Evolutionary conservation across 176 grass and related monocot genomes (phyloP), one percentile per base, ranked within the genome.

Genomic region (Avena sativa): DNA sequence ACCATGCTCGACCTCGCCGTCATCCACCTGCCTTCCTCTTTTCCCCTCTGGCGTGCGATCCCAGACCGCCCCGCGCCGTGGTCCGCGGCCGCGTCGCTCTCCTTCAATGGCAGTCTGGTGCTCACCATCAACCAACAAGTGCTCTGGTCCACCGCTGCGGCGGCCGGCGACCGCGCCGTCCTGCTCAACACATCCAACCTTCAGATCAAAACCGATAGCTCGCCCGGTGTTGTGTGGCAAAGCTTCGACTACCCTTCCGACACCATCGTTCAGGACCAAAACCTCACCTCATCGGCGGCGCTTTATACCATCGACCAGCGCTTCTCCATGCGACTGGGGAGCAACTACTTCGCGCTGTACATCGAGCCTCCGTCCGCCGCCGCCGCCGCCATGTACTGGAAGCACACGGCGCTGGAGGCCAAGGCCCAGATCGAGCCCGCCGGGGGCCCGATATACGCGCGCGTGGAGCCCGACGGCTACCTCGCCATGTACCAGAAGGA

Each of bases 171-270:
- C 61, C 86, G 75, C 62, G 88, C 89, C 74, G 66, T 96, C 53
- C 88, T 98, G 82, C 90, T 96, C 71, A 90, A 88, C 83, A 94
- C 97, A 20, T 98, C 97, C 64, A 92, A 94, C 86, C 92, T 98
- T 15, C 97, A 96, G 86, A 85, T 98, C 89, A 89, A 74, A 21
- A 94, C 77, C 75, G 48, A 26, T 19, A 5, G 32, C 5, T 36
- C 84, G 25, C 6, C 47, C 26, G 3, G 48, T 8, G 79, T 87
- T 5, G 74, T 86, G 72, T 98, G 97, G 97, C 93, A 93, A 26
- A 96, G 97, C 87, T 98, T 98, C 84, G 92, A 96, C 75, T 61
- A 84, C 84, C 94, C 97, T 70, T 86, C 89, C 8, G 89, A 96
- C 59, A 98, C 97, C 69, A 92, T 98, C 38, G 94, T 98, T 14